Evolutionary conservation across 352 stramenopile species (phyloP).

Genomic region (Plasmopara halstedii): DNA sequence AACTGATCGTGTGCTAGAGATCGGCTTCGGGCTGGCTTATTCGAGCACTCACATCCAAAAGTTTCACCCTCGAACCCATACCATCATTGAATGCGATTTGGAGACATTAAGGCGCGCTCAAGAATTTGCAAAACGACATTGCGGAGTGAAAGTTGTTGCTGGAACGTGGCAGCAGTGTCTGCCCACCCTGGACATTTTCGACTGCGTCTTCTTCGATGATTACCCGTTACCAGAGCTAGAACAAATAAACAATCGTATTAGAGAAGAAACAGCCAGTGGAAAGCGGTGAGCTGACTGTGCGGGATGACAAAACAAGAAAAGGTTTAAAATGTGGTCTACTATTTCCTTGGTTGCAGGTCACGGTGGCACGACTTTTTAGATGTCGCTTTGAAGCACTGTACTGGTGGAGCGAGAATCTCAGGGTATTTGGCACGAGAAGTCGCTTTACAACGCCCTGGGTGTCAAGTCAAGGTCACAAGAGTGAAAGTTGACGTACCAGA

Average conservation of each 20-base stretch:
- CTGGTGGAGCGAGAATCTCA: constrained; percentile 41
- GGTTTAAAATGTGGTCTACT: constrained; percentile 1
- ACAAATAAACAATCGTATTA: neutral
- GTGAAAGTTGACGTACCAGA: constrained; percentile 30
- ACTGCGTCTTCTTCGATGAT: constrained; percentile 83
- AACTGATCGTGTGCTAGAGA: constrained; percentile 66
- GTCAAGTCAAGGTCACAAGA: constrained; percentile 17
- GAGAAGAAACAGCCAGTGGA: neutral
- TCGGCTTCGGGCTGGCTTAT: constrained; percentile 82
- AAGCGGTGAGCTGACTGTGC: constrained; percentile 14
- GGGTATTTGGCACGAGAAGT: constrained; percentile 57
- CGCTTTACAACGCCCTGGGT: constrained; percentile 40
- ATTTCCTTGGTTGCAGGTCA: constrained; percentile 24
- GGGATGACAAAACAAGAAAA: neutral
- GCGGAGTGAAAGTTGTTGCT: constrained; percentile 36
- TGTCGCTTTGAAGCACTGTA: constrained; percentile 35
- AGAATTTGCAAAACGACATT: constrained; percentile 33
- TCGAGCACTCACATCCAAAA: constrained; percentile 66
- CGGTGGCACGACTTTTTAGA: constrained; percentile 73
- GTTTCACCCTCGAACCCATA: constrained; percentile 42
- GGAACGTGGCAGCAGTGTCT: constrained; percentile 68
- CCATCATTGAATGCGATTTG: constrained; percentile 75
- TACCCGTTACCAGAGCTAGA: constrained; percentile 60
- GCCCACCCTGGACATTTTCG: constrained; percentile 41
- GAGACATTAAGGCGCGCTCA: constrained; percentile 38